Percentiles rank a stretch among this genome's conserved stretches.
These are phyloP conservation scores for Aureobasidium pullulans DNA, from an alignment of 2,329 filamentous ascomycete species.

Conservation along the genomic window DNA sequence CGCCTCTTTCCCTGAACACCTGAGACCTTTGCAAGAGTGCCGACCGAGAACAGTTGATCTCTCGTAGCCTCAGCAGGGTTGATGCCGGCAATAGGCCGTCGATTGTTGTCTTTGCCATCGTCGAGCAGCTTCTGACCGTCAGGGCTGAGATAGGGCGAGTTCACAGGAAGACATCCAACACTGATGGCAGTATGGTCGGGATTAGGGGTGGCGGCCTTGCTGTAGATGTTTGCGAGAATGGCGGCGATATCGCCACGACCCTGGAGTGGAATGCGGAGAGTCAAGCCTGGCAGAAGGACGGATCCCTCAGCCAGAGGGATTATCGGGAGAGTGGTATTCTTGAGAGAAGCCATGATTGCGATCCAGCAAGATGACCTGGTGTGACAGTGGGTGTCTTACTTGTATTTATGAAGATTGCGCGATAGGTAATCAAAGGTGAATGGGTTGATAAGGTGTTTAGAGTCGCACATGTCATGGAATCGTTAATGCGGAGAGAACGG, in stretches of 20 bases:
- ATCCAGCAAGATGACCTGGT: background rate
- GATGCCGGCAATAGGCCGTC: constrained; percentile 48
- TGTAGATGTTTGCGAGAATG: constrained; percentile 78
- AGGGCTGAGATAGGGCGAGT: constrained; percentile 63
- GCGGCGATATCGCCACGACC: constrained; percentile 83
- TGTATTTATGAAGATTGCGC: background rate
- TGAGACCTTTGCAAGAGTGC: constrained; percentile 55
- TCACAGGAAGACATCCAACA: constrained; percentile 81
- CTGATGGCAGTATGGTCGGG: constrained; percentile 61
- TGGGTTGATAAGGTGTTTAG: background rate
- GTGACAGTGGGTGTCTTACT: background rate
- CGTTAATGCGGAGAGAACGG: constrained; percentile 1
- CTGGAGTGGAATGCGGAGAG: constrained; percentile 75
- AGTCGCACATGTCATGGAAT: constrained; percentile 4
- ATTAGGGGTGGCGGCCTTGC: constrained; percentile 59
- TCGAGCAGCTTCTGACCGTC: constrained; percentile 71
- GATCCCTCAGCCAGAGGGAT: constrained; percentile 74
- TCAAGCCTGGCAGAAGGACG: constrained; percentile 78
- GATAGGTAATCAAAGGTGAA: background rate
- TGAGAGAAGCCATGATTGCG: constrained; percentile 12
- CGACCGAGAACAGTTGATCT: constrained; percentile 71
- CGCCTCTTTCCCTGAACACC: constrained; percentile 41
- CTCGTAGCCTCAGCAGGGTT: constrained; percentile 37
- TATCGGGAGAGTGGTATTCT: constrained; percentile 50
- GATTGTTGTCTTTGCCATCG: constrained; percentile 42